These are phyloP conservation scores for Eremochloa ophiuroides DNA, from an alignment of 176 grass and related monocot species.

Conservation along the genomic window DNA sequence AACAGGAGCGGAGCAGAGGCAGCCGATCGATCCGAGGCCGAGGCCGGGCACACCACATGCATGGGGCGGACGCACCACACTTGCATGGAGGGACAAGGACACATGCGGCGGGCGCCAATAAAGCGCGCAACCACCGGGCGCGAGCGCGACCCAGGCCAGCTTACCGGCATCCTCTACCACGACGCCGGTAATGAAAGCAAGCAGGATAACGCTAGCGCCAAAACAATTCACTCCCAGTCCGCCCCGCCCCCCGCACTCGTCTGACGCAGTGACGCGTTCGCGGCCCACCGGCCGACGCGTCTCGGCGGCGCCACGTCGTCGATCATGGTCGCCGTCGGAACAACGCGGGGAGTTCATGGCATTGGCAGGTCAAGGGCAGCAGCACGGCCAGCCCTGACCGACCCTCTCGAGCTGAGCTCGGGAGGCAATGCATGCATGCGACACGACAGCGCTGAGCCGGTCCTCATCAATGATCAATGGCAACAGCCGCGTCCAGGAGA, in stretches of 20 bases:
- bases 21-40: neutral
- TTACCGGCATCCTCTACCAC: neutral
- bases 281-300: neutral
- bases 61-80: neutral
- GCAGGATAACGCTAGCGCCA: neutral
- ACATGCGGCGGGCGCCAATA: slow-evolving; percentile 9
- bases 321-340: neutral
- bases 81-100: neutral
- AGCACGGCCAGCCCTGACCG: neutral
- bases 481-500: neutral
- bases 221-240: neutral
- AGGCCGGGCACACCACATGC: neutral
- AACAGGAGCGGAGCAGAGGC: neutral
- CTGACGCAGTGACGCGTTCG: neutral
- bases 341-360: neutral
- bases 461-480: slow-evolving; percentile 34
- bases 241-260: neutral
- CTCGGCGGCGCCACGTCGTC: neutral
- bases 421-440: neutral
- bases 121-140: slow-evolving; percentile 29
- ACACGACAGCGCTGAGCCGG: neutral
- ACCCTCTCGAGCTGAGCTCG: neutral
- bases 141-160: neutral
- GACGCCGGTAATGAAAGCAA: neutral
- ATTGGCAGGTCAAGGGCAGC: neutral